Evolutionary conservation across 208 protist genomes (phyloP).

Genomic region (Paratrypanosoma confusum): DNA sequence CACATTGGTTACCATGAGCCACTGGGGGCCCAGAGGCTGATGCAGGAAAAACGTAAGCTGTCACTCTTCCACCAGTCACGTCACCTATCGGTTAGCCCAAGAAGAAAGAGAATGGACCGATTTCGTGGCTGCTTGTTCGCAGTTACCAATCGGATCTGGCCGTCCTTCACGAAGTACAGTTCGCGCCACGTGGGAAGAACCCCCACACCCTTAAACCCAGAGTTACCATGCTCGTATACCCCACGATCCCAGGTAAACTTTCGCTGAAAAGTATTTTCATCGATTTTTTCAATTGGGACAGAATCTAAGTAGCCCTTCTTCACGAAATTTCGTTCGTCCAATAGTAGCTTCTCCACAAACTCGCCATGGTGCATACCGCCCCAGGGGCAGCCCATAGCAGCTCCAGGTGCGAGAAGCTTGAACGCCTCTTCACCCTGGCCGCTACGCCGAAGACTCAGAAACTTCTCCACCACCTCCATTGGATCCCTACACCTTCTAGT

Average conservation of each 20-base stretch:
- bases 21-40: no score
- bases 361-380: slow-evolving; percentile 75
- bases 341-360: slow-evolving; percentile 47
- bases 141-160: slow-evolving; percentile 64
- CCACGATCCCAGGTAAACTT: slow-evolving; percentile 80
- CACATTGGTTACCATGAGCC: no score
- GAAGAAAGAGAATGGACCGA: slow-evolving; percentile 16
- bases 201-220: slow-evolving; percentile 29
- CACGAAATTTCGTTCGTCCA: slow-evolving; percentile 55
- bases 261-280: slow-evolving; percentile 74
- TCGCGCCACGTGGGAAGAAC: slow-evolving; percentile 64
- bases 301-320: slow-evolving; percentile 68
- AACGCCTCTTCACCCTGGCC: slow-evolving; percentile 75
- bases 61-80: no score
- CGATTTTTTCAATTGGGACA: slow-evolving; percentile 75
- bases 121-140: slow-evolving; percentile 48
- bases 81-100: background rate
- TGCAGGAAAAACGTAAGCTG: no score
- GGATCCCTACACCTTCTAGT: background rate
- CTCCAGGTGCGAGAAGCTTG: slow-evolving; percentile 55
- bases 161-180: slow-evolving; percentile 75
- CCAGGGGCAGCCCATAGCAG: slow-evolving; percentile 77
- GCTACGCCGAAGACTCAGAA: slow-evolving; percentile 53
- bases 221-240: slow-evolving; percentile 69
- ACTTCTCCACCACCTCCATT: slow-evolving; percentile 78